Evolutionary conservation across 176 grass and related monocot species (phyloP).

Genomic region (Musa itinerans): DNA sequence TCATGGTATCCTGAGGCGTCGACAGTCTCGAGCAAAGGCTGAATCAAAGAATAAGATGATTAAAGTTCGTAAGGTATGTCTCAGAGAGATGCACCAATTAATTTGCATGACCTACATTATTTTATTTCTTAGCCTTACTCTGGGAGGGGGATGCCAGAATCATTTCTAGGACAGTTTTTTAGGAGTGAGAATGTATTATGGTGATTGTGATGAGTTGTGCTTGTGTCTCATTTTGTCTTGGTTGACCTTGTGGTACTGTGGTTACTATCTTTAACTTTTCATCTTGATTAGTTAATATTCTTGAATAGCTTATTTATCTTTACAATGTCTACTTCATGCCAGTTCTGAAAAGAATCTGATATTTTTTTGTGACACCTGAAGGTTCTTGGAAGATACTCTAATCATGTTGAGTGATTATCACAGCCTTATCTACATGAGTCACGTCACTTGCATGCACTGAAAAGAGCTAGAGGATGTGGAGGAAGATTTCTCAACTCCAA

Average conservation of each 20-base stretch:
- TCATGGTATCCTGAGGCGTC: conserved; percentile 58
- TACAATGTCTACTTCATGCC: too few species aligned
- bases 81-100: not conserved
- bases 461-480: conserved; percentile 35
- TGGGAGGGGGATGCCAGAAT: too few species aligned
- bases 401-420: not conserved
- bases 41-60: conserved; percentile 58
- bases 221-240: too few species aligned
- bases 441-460: conserved; percentile 36
- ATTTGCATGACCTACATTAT: too few species aligned
- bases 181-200: too few species aligned
- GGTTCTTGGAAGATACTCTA: not conserved
- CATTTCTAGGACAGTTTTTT: too few species aligned
- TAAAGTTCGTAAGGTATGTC: conserved; percentile 61
- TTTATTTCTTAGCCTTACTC: too few species aligned
- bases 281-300: too few species aligned
- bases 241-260: too few species aligned
- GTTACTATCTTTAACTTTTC: too few species aligned
- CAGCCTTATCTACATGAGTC: conserved; percentile 45
- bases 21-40: conserved; percentile 70
- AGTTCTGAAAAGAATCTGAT: not conserved
- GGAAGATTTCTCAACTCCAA: conserved; percentile 41
- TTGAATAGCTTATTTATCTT: too few species aligned
- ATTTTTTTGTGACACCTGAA: not conserved
- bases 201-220: too few species aligned